phyloP scores from a whole-genome alignment of 2,329 filamentous ascomycete species.

The Bisporella sp. region DNA sequence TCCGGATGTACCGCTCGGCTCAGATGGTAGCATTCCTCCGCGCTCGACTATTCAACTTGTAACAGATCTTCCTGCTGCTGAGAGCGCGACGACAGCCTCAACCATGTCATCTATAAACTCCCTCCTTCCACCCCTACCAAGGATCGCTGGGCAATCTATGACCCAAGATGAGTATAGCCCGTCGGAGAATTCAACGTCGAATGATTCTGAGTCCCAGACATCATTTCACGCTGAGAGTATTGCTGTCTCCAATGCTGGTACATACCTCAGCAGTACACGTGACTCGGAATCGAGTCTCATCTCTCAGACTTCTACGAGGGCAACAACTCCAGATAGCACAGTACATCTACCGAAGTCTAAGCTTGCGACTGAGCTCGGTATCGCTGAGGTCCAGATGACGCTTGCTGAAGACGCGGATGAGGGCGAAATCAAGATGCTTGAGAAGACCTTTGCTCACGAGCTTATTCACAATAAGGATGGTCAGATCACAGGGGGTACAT shows the following conservation, averaged over 20 bases:
- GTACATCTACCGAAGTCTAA: conserved; percentile 33
- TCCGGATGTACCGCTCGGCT: conserved; percentile 49
- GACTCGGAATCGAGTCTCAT: conserved; percentile 75
- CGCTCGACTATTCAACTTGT: conserved; percentile 9
- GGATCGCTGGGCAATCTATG: conserved; percentile 44
- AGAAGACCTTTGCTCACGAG: conserved; percentile 87
- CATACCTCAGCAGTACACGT: conserved; percentile 63
- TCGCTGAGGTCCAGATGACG: conserved; percentile 53
- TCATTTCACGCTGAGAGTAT: conserved; percentile 61
- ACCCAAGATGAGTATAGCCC: conserved; percentile 42
- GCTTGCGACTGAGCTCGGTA: conserved; percentile 62
- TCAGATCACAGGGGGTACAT: conserved; percentile 84
- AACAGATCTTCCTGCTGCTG: conserved; percentile 11
- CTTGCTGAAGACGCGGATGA: conserved; percentile 72
- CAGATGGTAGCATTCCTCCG: conserved; percentile 8
- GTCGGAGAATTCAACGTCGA: conserved; percentile 34
- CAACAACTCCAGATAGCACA: conserved; percentile 70
- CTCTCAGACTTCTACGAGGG: conserved; percentile 78
- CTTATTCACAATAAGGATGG: conserved; percentile 91
- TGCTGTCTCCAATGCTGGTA: conserved; percentile 69
- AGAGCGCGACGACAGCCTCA: conserved; percentile 28
- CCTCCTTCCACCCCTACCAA: conserved; percentile 49
- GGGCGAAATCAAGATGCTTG: conserved; percentile 75
- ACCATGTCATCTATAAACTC: conserved; percentile 39
- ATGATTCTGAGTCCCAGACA: conserved; percentile 43